Evolutionary conservation across 768 basidiomycete genomes (phyloP).

Genomic region (Heimioporus sp.): DNA sequence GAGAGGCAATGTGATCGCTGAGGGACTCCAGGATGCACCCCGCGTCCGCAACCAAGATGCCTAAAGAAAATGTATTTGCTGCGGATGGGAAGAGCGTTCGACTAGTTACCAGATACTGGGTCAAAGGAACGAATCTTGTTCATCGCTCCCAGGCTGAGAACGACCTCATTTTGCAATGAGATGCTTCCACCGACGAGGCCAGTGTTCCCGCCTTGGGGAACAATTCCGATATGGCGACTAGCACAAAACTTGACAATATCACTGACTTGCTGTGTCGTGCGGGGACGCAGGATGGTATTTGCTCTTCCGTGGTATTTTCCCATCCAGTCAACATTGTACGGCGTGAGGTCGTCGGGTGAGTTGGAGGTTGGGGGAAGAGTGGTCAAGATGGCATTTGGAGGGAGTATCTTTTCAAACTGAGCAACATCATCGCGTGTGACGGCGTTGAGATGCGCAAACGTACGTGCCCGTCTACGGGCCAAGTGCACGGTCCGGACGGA

Average conservation of each 20-base stretch:
- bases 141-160: slow-evolving; percentile 84
- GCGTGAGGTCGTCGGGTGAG: slow-evolving; percentile 62
- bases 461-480: slow-evolving; percentile 18
- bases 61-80: slow-evolving; percentile 37
- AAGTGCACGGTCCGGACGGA: background rate
- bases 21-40: slow-evolving; percentile 91
- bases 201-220: slow-evolving; percentile 98
- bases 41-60: slow-evolving; percentile 89
- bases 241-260: slow-evolving; percentile 87
- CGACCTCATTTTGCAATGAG: slow-evolving; percentile 82
- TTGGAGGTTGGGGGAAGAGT: slow-evolving; percentile 52
- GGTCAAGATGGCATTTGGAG: slow-evolving; percentile 62
- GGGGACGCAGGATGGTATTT: slow-evolving; percentile 86
- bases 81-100: slow-evolving; percentile 1
- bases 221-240: slow-evolving; percentile 77
- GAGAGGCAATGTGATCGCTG: slow-evolving; percentile 79
- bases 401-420: slow-evolving; percentile 66
- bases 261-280: slow-evolving; percentile 83
- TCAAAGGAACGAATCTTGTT: slow-evolving; percentile 80
- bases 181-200: slow-evolving; percentile 96
- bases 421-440: slow-evolving; percentile 59
- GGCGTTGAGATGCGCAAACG: slow-evolving; percentile 39
- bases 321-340: slow-evolving; percentile 95
- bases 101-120: slow-evolving; percentile 65
- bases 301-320: slow-evolving; percentile 87